Base-by-base conservation (phyloP, 2,329 filamentous ascomycete genomes). In the Parascedosporium putredinis region DNA sequence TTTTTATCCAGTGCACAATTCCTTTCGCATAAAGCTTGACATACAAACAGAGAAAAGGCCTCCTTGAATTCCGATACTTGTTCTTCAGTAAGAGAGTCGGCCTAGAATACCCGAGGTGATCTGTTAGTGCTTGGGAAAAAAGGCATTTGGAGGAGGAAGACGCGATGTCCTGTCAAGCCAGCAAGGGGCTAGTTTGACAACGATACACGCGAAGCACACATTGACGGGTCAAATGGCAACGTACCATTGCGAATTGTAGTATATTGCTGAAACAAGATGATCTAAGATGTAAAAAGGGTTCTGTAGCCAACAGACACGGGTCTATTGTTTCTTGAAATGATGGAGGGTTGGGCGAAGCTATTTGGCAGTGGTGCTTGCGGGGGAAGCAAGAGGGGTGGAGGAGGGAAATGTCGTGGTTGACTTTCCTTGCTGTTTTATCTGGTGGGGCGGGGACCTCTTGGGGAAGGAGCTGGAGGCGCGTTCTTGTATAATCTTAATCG, bases 31-130 rank as follows among this genome's bases (percentile, higher is more conserved):
- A n/a, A n/a, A n/a, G n/a, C n/a, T n/a, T n/a, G n/a, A 72, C 93
- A 84, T 84, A 98, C 93, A 73, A 98, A 98, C 59, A 98, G 88
- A 69, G 93, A 98, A 76, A 98, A 98, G 50, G 93, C 93, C 78
- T 98, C 93, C 86, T 97, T 98, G 80, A 97, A 98, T 78, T 98
- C 93, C 68, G 93, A 97, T 69, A 98, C 93, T 81, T 98, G 93
- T 77, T 98, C 93, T 80, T 98, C 93, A 62, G 93, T 97, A 66
- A 98, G 85, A 71, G 91, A 91, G 70, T 98, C 93, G 70, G 91
- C 91, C 91, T 97, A n/a, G n/a, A n/a, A n/a, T n/a, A n/a, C n/a
- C n/a, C n/a, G n/a, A n/a, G n/a, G n/a, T n/a, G n/a, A n/a, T n/a
- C n/a, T n/a, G n/a, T n/a, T n/a, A n/a, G n/a, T n/a, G n/a, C n/a